phyloP scores from a whole-genome alignment of 495 filamentous ascomycete genomes.

The Lichina pygmaea region DNA sequence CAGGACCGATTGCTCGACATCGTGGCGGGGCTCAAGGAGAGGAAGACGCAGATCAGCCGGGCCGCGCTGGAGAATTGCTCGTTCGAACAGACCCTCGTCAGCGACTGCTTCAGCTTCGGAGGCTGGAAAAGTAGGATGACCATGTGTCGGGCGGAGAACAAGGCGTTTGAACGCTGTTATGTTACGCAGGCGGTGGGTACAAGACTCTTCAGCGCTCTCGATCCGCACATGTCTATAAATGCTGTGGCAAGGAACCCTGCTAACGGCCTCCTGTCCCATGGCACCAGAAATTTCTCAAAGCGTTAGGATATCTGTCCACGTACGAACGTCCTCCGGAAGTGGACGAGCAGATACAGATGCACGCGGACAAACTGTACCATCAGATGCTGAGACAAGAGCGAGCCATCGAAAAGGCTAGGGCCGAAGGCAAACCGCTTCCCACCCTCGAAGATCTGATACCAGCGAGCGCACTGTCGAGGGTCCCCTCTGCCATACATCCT shows the following conservation, averaged over 20 bases:
- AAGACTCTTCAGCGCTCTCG: not conserved
- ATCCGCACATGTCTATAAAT: not conserved
- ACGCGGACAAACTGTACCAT: conserved; percentile 72
- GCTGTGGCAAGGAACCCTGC: not conserved
- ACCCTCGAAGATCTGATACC: conserved; percentile 13
- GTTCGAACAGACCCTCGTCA: conserved; percentile 48
- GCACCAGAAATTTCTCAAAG: conserved; percentile 56
- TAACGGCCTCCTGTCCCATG: not conserved
- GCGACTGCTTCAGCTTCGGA: conserved; percentile 47
- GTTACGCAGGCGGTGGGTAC: conserved; percentile 44
- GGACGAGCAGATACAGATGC: conserved; percentile 86
- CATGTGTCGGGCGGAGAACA: conserved; percentile 48
- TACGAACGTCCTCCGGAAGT: conserved; percentile 33
- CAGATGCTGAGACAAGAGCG: conserved; percentile 55
- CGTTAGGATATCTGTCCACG: conserved; percentile 60
- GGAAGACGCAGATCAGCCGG: conserved; percentile 45
- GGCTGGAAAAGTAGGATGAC: conserved; percentile 28
- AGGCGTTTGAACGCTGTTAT: conserved; percentile 53
- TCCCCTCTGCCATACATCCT: not conserved
- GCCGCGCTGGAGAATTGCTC: conserved; percentile 89
- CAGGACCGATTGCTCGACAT: conserved; percentile 49
- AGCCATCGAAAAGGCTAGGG: conserved; percentile 35
- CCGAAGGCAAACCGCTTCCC: conserved; percentile 25
- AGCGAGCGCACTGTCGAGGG: not conserved
- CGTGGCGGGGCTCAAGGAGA: conserved; percentile 59